Base-by-base conservation (phyloP, 768 basidiomycete genomes). In the Boletus tylopilopsis region DNA sequence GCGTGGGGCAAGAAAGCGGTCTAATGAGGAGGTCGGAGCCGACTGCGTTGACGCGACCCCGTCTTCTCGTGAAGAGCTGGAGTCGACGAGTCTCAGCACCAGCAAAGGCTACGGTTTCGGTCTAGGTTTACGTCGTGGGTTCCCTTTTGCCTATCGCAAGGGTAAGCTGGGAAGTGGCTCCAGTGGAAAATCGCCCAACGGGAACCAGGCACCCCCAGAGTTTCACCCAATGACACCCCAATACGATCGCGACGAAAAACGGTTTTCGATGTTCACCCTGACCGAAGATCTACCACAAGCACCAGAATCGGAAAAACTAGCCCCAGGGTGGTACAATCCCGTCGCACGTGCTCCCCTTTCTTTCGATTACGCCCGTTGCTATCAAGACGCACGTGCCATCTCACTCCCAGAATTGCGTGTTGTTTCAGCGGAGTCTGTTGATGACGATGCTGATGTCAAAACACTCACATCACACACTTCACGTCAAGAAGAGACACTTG, bases 61-160 rank as follows among this genome's bases (percentile, higher is more conserved):
- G 6, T 52, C 49, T 34, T 56, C 55, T 4, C 50, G 51, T 7
- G 66, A 61, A 36, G 66, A 67, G 44, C 22, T 59, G 21, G 66
- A 67, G 34, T 57, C 50, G 12, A 55, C 45, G 24, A 68, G 55
- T 42, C 55, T 68, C 9, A 68, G 66, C 42, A 61, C 66, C 10
- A 66, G 45, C 51, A 68, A 68, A 37, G 66, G 66, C 23, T 68
- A 68, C 27, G 66, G 66, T n/a, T 66, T 68, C 29, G 66, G 66
- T 11, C 68, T 68, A 2, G 66, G 68, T 40, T 30, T 68, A 9
- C 58, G 66, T 18, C 65, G 57, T 6, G 60, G 54, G 6, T 59
- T 68, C 27, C 50, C 57, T 13, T 66, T 69, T 32, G 25, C 49
- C 32, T 50, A 55, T 27, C 57, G 59, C 45, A 69, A 60, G 47